Conservation (phyloP, 139 green algal genomes). For the Chloropicon primus region DNA sequence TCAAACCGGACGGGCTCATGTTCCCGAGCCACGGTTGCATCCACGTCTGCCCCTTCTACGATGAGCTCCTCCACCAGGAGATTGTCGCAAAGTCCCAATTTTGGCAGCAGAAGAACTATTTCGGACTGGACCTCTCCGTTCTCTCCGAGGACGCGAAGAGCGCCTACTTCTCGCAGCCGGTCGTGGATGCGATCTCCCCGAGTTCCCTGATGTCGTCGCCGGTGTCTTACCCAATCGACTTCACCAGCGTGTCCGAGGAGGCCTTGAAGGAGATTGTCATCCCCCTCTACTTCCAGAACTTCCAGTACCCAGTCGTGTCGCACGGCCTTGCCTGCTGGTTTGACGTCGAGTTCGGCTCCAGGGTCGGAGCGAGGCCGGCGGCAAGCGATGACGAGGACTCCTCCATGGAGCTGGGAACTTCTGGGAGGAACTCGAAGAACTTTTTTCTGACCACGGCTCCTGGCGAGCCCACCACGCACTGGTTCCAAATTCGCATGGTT, state of each 20-base stretch:
- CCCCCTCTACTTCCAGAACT: slow-evolving; percentile 40
- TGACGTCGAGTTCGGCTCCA: slow-evolving; percentile 81
- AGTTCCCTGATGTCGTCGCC: slow-evolving; percentile 43
- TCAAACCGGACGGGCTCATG: slow-evolving; percentile 1
- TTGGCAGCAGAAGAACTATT: slow-evolving; percentile 67
- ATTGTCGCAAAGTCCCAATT: slow-evolving; percentile 41
- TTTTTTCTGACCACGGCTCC: slow-evolving; percentile 68
- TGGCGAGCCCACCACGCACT: slow-evolving; percentile 83
- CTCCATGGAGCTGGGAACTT: background rate
- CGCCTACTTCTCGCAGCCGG: slow-evolving; percentile 69
- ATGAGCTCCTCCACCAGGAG: slow-evolving; percentile 65
- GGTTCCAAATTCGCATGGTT: slow-evolving; percentile 50
- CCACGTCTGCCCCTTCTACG: slow-evolving; percentile 65
- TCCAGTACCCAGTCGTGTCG: slow-evolving; percentile 25
- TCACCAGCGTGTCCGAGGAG: slow-evolving; percentile 40
- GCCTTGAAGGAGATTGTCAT: slow-evolving; percentile 71
- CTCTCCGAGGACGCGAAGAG: slow-evolving; percentile 49
- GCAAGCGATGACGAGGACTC: background rate
- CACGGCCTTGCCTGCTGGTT: slow-evolving; percentile 91
- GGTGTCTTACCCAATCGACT: slow-evolving; percentile 54
- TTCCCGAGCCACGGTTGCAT: slow-evolving; percentile 57
- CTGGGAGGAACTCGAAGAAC: background rate
- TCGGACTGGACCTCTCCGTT: slow-evolving; percentile 65
- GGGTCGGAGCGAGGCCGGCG: background rate
- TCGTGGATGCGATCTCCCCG: slow-evolving; percentile 84